Base-by-base conservation (phyloP, 2,329 filamentous ascomycete species). In the Arthroderma sp. region DNA sequence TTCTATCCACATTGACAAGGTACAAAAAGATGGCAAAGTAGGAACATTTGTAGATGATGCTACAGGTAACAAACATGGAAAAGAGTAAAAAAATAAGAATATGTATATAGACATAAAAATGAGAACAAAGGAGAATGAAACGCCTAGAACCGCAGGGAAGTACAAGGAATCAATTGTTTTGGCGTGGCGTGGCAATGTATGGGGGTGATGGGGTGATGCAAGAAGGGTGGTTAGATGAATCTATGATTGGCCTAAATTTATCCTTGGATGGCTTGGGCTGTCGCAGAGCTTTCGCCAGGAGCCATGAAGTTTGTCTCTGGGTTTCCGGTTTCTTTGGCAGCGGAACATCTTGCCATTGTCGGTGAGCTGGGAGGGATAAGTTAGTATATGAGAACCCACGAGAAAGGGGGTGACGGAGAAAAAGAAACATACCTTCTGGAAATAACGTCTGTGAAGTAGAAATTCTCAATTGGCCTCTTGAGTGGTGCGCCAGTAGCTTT, bases 391-490 rank as follows among this genome's bases (percentile, higher is more conserved):
- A 52, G 11, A 60, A 58, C 62, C 52, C 56, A 41, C 33, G 54
- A 54, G 33, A 9, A 21, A 54, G 35, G 33, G 25, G 58, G 68
- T n/a, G 62, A 58, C 53, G 8, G 28, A 25, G 52, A 5, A 53
- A 49, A 23, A n/a, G n/a, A n/a, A 25, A 77, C 83, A 73, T 77
- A 93, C 89, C 89, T 96, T 81, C 93, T 85, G 39, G 91, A 95
- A 73, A 98, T 96, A 59, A 86, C 84, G 75, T 98, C 91, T 72
- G 93, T 98, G 75, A 97, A 95, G 78, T 91, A 98, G 74, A 98
- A 98, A 78, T 98, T 88, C 67, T 95, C 85, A 66, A 98, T 88
- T 58, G 87, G 83, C 74, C 87, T 88, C 79, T 84, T 88, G 67
- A 98, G 79, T 31, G 87, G 82, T 65, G 79, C 75, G n/a, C 83